Base-by-base conservation (phyloP, 495 filamentous ascomycete species). In the Tuber microsphaerosporum region DNA sequence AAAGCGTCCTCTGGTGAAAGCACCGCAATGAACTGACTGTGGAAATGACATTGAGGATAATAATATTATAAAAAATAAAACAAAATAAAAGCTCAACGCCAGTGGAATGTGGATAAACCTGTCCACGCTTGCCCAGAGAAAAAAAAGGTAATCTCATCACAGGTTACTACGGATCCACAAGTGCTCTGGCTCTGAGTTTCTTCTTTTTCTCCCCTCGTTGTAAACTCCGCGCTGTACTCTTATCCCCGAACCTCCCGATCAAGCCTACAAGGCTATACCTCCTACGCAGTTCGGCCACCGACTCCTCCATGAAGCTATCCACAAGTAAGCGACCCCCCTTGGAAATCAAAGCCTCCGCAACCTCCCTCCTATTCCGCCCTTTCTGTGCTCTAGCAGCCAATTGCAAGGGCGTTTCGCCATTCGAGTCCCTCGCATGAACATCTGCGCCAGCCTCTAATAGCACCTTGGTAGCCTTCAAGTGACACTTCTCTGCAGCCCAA, bases 361-460 rank as follows among this genome's bases (percentile, higher is more conserved):
- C 31, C 12, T 65, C 56, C 31, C 6, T 17, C 12, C 56, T 26
- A 34, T 65, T 17, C 14, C 14, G 56, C 5, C 31, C 14, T 14
- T 19, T 34, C 12, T 3, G 56, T 5, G 26, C 56, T 65, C 26
- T 65, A 34, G 56, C 56, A 17, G 74, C 81, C 6, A 70, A 41
- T 42, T 80, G 75, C 22, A 83, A 75, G 3, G 81, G 75, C 14
- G 81, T 82, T 48, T 43, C 22, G 26, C 81, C 76, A 8, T 45
- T 37, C 22, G 71, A 43, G 39, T 79, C 77, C n/a, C 17, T 26
- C 0, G 71, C 44, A 26, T 73, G 44, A 17, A 77, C 69, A 46
- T 76, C 31, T 1, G 79, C 81, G 1, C 79, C 79, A 26, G 69
- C 42, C 17, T 72, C 70, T 16, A 82, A 51, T 12, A 83, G 71